Percentiles rank a stretch among this genome's conserved stretches.
These are phyloP conservation scores for Metschnikowia drakensbergensis DNA, from an alignment of 805 yeast species.

Conservation along the genomic window DNA sequence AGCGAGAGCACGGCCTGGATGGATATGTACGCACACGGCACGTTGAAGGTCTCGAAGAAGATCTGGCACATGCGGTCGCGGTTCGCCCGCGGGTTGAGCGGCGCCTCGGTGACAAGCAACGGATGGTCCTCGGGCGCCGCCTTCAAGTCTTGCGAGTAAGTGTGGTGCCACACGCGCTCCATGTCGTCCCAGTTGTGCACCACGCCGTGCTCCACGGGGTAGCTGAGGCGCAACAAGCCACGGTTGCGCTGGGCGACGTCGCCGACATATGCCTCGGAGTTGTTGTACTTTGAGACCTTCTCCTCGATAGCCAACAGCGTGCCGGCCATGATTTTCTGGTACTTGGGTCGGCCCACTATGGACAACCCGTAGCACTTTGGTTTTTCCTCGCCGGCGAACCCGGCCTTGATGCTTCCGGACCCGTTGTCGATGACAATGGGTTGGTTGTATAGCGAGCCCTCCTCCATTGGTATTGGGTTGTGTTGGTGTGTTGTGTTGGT, in stretches of 20 bases:
- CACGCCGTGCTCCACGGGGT: constrained; percentile 79
- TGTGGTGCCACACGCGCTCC: constrained; percentile 75
- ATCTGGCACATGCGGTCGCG: constrained; percentile 60
- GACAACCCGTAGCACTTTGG: constrained; percentile 67
- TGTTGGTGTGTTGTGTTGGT: neutral
- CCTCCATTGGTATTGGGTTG: constrained; percentile 13
- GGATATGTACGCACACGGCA: constrained; percentile 71
- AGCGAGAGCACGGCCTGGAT: constrained; percentile 78
- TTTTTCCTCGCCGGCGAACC: constrained; percentile 87
- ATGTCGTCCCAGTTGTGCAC: constrained; percentile 82
- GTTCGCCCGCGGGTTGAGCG: constrained; percentile 66
- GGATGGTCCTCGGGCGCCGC: constrained; percentile 79
- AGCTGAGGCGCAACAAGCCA: constrained; percentile 66
- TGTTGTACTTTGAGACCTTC: constrained; percentile 14
- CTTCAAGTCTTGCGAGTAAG: constrained; percentile 55
- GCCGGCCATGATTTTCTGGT: constrained; percentile 74
- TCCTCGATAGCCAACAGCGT: constrained; percentile 22
- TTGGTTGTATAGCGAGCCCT: constrained; percentile 35
- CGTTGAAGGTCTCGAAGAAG: constrained; percentile 66
- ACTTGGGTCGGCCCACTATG: constrained; percentile 78
- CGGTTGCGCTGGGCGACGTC: constrained; percentile 67
- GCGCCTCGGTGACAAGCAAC: constrained; percentile 81
- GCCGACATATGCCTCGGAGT: constrained; percentile 65
- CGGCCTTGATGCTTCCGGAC: constrained; percentile 79
- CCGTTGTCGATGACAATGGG: constrained; percentile 56